Evolutionary conservation across 768 basidiomycete species (phyloP), one percentile per base, ranked within the genome.

Genomic region (Boletellus ananas): DNA sequence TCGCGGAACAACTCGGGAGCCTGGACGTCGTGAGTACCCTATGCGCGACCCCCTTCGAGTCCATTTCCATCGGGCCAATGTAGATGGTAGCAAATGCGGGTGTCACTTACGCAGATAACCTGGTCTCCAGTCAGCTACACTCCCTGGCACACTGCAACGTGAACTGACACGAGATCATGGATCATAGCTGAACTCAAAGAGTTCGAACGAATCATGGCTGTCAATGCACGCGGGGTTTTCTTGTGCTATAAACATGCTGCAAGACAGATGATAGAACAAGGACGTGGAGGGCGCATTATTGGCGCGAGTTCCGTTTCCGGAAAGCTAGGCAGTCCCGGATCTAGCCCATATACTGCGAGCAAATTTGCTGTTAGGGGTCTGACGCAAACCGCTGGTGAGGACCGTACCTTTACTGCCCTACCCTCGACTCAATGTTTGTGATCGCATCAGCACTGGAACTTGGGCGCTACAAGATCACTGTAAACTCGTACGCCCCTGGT

Each of bases 191-290:
- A 61, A 3, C 40, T 67, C 1, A 65, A 72, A 9, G 64, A 71
- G 0, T 76, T 68, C 71, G 72, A 82, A 58, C 64, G 58, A 58
- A 35, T 67, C 7, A 66, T 77, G 52, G 67, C 72, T 5, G 67
- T 84, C 56, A 85, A 86, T 57, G 70, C 75, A 52, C 74, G 78
- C 46, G 83, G 82, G 34, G 67, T 74, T 2, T 83, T 79, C 67
- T 72, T 80, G 52, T 84, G 80, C 60, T 85, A 84, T 39, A 80
- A 84, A 46, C 72, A 83, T 51, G 85, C 83, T 2, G 83, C 79
- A 16, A 69, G 68, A 45, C 77, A 79, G 56, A 86, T 86, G 85
- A 72, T 82, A 9, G 49, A 58, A 9, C 79, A 79, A 65, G 73
- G 76, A 0, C 67, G 64, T 6, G 76, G 80, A 14, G 80, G 83